A percentile compares a stretch with the other conserved stretches of the same genome.
These are phyloP conservation scores for Cercospora berteroae DNA, from an alignment of 2,329 filamentous ascomycete species.

Conservation along the genomic window DNA sequence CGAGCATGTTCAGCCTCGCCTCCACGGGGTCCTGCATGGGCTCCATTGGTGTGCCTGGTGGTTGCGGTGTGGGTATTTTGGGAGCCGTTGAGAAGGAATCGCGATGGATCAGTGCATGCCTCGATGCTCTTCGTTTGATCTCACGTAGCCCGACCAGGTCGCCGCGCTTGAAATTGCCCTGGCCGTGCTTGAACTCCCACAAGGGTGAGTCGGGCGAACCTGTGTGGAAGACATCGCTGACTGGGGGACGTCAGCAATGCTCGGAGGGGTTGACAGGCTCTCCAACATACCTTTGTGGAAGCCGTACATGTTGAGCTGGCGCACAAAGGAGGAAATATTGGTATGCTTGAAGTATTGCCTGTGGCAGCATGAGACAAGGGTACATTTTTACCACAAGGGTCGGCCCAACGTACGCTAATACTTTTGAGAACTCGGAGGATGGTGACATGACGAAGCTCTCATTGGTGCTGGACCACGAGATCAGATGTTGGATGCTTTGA, in stretches of 20 bases:
- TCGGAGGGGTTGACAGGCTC: not conserved
- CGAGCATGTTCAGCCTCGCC: slow-evolving; percentile 68
- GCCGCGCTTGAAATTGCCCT: slow-evolving; percentile 93
- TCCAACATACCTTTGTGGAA: slow-evolving; percentile 86
- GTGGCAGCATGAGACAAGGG: slow-evolving; percentile 22
- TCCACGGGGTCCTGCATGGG: slow-evolving; percentile 79
- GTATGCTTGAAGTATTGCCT: slow-evolving; percentile 99
- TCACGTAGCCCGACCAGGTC: slow-evolving; percentile 88
- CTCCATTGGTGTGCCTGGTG: slow-evolving; percentile 58
- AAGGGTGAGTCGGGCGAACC: slow-evolving; percentile 88
- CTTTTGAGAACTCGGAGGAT: slow-evolving; percentile 95
- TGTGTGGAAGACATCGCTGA: slow-evolving; percentile 97
- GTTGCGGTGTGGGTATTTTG: slow-evolving; percentile 71
- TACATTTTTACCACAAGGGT: not conserved
- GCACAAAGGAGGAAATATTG: slow-evolving; percentile 97
- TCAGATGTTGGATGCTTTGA: slow-evolving; percentile 85
- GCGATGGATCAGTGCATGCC: slow-evolving; percentile 88
- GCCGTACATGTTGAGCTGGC: slow-evolving; percentile 98
- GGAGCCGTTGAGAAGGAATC: slow-evolving; percentile 75
- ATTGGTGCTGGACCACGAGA: slow-evolving; percentile 89
- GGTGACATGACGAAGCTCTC: slow-evolving; percentile 99
- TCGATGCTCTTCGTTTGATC: slow-evolving; percentile 90
- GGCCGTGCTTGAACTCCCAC: slow-evolving; percentile 99
- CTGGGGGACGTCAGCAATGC: slow-evolving; percentile 47
- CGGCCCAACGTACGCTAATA: slow-evolving; percentile 64